Base-by-base conservation (phyloP, 2,329 filamentous ascomycete species). In the Colletotrichum plurivorum region DNA sequence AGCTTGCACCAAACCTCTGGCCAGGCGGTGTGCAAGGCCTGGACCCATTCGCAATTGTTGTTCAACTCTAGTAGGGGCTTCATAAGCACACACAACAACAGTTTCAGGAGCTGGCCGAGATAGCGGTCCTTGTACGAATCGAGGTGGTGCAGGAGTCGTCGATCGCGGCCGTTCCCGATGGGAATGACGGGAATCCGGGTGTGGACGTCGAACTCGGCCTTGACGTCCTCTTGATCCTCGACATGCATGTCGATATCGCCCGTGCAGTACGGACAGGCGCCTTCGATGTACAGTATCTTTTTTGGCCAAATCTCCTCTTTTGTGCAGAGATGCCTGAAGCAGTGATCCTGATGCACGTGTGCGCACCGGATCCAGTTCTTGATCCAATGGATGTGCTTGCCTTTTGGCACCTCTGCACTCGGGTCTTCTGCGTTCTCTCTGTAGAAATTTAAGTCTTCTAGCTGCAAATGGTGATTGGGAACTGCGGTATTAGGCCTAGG, bases 1-100 rank as follows among this genome's bases (percentile, higher is more conserved):
- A 61, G 25, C 39, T 53, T 69, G 62, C 67, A 69, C 15, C 48
- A 69, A 10, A 56, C 67, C 45, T 69, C 67, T 9, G 55, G 67
- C 67, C 62, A 69, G 36, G 43, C 56, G 20, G 10, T n/a, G 7
- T 9, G 5, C n/a, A 69, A 59, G 5, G 43, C 12, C 12, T 45
- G 25, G 10, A 20, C 10, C 67, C 67, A 67, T 3, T 22, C 36
- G 2, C 4, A 3, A 12, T 10, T n/a, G n/a, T 46, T 6, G 8
- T 25, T 2, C 2, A n/a, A 3, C n/a, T 57, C 18, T 10, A 41
- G 15, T 6, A 59, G 9, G 3, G 27, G 41, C 55, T 36, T 69
- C 22, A 18, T 22, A 20, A 69, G 54, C 9, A 69, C 12, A 3
- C 31, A 13, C 6, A 46, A 27, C 13, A 53, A 8, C 25, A 69